phyloP scores from a whole-genome alignment of 371 early-diverging fungal genomes.

The Haplosporangium sp. region DNA sequence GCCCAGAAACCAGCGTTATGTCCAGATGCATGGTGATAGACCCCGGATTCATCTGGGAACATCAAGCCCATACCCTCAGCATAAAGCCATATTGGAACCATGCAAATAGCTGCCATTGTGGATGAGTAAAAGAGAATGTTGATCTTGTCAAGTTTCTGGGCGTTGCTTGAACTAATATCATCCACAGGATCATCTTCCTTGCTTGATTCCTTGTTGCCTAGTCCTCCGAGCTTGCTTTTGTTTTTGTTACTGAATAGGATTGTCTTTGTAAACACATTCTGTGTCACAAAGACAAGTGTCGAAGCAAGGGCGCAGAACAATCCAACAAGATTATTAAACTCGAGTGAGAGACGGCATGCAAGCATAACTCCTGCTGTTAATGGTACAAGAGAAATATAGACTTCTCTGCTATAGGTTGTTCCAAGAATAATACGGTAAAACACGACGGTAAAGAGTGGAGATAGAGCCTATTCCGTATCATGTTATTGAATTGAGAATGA shows the following conservation, averaged over 20 bases:
- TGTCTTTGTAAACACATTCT: constrained; percentile 88
- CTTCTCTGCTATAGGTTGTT: constrained; percentile 71
- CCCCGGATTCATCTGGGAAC: constrained; percentile 31
- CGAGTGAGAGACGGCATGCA: constrained; percentile 67
- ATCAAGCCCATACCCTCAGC: constrained; percentile 38
- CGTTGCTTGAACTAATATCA: constrained; percentile 19
- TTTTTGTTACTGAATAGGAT: constrained; percentile 67
- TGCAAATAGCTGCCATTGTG: constrained; percentile 61
- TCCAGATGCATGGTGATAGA: constrained; percentile 28
- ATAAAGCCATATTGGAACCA: neutral
- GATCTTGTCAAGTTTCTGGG: constrained; percentile 81
- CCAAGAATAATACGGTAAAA: constrained; percentile 78
- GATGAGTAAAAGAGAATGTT: constrained; percentile 86
- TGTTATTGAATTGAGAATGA: no score
- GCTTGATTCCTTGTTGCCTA: constrained; percentile 38
- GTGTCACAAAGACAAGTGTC: constrained; percentile 84
- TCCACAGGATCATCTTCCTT: constrained; percentile 40
- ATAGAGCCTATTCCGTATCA: constrained; percentile 70
- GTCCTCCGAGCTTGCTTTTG: constrained; percentile 23
- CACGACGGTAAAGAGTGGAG: constrained; percentile 90
- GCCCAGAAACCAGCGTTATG: constrained; percentile 36
- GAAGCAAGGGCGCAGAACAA: constrained; percentile 80
- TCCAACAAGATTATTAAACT: constrained; percentile 70
- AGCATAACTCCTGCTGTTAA: constrained; percentile 89
- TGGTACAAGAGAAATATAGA: constrained; percentile 83